Evolutionary conservation across 2,329 filamentous ascomycete species (phyloP), one percentile per base, ranked within the genome.

Genomic region (Trichoderma simmonsii): DNA sequence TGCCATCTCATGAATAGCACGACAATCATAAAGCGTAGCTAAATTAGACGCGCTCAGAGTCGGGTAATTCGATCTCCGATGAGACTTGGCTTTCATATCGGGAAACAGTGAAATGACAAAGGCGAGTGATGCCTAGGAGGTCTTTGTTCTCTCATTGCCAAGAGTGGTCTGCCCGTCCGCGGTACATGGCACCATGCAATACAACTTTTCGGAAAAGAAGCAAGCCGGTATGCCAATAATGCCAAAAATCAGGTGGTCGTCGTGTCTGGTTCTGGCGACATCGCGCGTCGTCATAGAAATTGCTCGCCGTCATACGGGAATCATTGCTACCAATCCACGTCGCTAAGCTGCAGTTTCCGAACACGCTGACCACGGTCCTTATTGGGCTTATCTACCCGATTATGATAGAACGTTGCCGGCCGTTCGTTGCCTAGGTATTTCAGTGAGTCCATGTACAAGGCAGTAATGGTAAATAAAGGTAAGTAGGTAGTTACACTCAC

Each of bases 301-400:
- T 30, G 51, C 26, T 32, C 21, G 21, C 18, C 28, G n/a, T 21
- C 11, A 34, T 34, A 12, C 48, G 21, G 8, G 28, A 39, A 30
- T 24, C 28, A 34, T 6, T 28, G 6, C 77, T 95, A 98, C 96
- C 96, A 99, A 82, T 99, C 95, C 81, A 99, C 93, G 82, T 99
- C 96, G 82, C 94, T 97, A 73, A 98, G 88, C 81, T 98, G 95
- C 73, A 99, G 86, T 82, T 97, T 97, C 78, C 96, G 90, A 72
- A 93, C 91, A 75, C 95, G 92, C 81, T 97, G 94, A 73, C 92
- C 89, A 70, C 92, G 91, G 76, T 91, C 92, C 76, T 87, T 87
- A 78, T 82, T 83, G 64, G 83, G 80, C 77, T 85, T 87, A 62
- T 91, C 89, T 71, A 86, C 75, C 72, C 88, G 87, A 80, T 88